Percentiles rank a stretch among this genome's conserved stretches.
These are phyloP conservation scores for Coemansia furcata DNA, from an alignment of 192 early-diverging fungal species.

Conservation along the genomic window DNA sequence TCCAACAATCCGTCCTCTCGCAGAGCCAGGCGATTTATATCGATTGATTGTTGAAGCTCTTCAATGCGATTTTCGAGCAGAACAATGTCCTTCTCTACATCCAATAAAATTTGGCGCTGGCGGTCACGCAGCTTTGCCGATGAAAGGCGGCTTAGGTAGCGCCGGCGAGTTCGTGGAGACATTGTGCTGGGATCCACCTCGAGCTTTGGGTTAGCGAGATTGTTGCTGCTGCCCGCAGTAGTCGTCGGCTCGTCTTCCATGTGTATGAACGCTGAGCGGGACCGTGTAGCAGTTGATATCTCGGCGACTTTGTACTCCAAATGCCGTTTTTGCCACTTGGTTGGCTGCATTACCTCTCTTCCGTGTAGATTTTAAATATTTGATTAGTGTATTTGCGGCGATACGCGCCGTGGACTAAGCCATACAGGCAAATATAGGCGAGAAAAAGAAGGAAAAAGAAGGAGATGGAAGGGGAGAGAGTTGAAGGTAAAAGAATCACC, in stretches of 20 bases:
- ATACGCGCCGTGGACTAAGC: neutral
- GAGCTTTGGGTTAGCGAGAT: neutral
- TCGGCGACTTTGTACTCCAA: neutral
- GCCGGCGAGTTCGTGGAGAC: slow-evolving; percentile 42
- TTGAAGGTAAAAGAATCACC: neutral
- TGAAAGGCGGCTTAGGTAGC: slow-evolving; percentile 44
- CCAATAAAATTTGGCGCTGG: slow-evolving; percentile 23
- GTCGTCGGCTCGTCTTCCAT: neutral
- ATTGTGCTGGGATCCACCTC: slow-evolving; percentile 11
- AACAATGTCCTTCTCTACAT: slow-evolving; percentile 14
- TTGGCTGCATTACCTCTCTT: too few relatives aligned
- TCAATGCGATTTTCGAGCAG: slow-evolving; percentile 25
- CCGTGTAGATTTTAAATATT: neutral
- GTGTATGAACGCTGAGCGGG: neutral
- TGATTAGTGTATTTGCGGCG: neutral
- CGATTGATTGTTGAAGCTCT: slow-evolving; percentile 16
- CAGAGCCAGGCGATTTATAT: neutral
- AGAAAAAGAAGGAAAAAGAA: neutral
- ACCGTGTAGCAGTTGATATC: neutral
- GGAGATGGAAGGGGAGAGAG: neutral
- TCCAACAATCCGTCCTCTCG: neutral
- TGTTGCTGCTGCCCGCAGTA: neutral
- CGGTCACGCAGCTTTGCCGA: slow-evolving; percentile 46
- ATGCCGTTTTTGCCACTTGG: neutral
- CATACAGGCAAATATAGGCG: neutral